phyloP scores from a whole-genome alignment of 2,329 filamentous ascomycete species.

The Diaporthe aspalathi region DNA sequence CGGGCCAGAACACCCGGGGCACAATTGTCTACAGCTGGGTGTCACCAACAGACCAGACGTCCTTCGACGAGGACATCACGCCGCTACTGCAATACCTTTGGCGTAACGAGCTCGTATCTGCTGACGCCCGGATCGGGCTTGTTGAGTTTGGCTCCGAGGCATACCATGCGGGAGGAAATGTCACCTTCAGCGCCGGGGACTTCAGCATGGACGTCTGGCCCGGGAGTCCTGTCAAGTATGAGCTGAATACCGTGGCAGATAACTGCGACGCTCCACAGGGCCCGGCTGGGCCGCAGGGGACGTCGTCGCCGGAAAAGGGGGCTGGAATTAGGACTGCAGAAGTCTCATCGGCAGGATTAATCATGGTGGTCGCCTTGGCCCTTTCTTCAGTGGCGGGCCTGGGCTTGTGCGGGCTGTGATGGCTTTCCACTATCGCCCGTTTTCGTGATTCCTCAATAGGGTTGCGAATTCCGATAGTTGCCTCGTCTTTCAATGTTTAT shows the following conservation, averaged over 20 bases:
- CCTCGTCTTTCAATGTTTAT: neutral
- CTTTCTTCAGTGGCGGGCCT: neutral
- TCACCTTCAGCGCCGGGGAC: constrained; percentile 47
- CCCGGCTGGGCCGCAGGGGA: constrained; percentile 29
- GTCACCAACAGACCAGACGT: constrained; percentile 42
- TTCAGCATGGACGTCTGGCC: constrained; percentile 44
- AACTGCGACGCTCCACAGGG: constrained; percentile 27
- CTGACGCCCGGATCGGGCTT: constrained; percentile 45
- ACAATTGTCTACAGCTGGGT: constrained; percentile 49
- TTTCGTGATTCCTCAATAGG: neutral
- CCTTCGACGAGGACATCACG: constrained; percentile 47
- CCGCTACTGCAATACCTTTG: constrained; percentile 49
- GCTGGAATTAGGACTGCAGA: neutral
- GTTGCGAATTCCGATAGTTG: neutral
- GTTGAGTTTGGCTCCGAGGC: constrained; percentile 49
- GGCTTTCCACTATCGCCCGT: constrained; percentile 5
- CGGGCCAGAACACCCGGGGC: constrained; percentile 46
- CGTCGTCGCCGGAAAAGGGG: constrained; percentile 25
- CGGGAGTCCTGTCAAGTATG: constrained; percentile 34
- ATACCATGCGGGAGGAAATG: constrained; percentile 45
- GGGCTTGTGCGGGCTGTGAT: neutral
- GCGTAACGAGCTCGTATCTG: constrained; percentile 45
- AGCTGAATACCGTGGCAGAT: constrained; percentile 29
- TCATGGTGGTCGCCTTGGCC: neutral
- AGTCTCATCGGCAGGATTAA: neutral